Conservation (phyloP, 2,329 filamentous ascomycete genomes). For the Trichoderma breve region DNA sequence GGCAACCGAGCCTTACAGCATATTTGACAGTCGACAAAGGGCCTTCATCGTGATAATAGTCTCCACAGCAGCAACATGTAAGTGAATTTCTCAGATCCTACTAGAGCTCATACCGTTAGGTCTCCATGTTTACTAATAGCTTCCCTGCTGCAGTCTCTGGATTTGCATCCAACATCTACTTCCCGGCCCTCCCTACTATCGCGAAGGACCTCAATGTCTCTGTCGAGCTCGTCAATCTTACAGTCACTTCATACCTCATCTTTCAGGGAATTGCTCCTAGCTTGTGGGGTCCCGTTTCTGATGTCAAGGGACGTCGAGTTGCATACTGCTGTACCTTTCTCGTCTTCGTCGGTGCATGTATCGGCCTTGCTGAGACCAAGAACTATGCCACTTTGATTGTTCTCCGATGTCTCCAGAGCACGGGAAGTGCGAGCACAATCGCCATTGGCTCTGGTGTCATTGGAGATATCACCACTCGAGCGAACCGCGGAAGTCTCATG, state of each 20-base stretch:
- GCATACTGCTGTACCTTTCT: constrained; percentile 53
- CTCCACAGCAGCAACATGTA: constrained; percentile 52
- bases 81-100: constrained; percentile 21
- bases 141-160: constrained; percentile 35
- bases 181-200: constrained; percentile 51
- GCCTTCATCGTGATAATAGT: constrained; percentile 46
- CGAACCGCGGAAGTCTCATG: constrained; percentile 60
- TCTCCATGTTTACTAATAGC: neutral
- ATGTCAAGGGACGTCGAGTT: constrained; percentile 52
- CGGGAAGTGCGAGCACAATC: constrained; percentile 58
- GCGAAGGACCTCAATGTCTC: constrained; percentile 47
- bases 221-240: constrained; percentile 46
- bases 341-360: constrained; percentile 53
- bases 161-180: constrained; percentile 52
- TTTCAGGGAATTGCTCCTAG: constrained; percentile 60
- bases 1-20: constrained; percentile 41
- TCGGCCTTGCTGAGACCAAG: constrained; percentile 50
- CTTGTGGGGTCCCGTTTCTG: constrained; percentile 55
- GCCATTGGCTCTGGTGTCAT: constrained; percentile 60
- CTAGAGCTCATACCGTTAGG: neutral
- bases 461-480: constrained; percentile 60
- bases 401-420: constrained; percentile 55
- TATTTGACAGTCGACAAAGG: constrained; percentile 51
- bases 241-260: constrained; percentile 56
- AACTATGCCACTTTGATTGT: constrained; percentile 51